Evolutionary conservation across 2,329 filamentous ascomycete genomes (phyloP).

Genomic region (Trichoderma sp.): DNA sequence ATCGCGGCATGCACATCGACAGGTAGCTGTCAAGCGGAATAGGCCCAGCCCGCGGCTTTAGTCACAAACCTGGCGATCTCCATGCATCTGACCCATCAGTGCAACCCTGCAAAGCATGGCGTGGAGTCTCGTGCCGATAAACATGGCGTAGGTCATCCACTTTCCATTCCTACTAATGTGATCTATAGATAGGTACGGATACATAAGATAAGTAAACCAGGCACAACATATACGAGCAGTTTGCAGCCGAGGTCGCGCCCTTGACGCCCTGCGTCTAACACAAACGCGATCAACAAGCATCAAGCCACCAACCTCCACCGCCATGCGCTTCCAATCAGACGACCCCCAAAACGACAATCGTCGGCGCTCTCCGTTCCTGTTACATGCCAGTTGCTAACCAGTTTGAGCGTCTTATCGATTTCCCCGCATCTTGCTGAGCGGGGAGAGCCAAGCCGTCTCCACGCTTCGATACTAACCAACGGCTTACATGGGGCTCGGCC

Average conservation of each 20-base stretch:
- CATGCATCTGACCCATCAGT: background rate
- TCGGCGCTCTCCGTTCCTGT: slow-evolving; percentile 2
- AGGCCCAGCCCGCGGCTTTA: background rate
- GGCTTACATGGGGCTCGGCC: slow-evolving; percentile 6
- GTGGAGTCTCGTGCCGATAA: background rate
- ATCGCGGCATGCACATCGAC: background rate
- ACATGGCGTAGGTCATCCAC: background rate
- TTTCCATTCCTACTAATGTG: background rate
- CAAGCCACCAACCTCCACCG: background rate
- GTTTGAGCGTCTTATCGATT: slow-evolving; percentile 10
- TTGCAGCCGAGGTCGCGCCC: background rate
- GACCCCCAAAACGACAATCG: background rate
- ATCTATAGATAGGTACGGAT: background rate
- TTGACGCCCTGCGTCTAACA: background rate
- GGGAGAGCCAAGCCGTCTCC: slow-evolving; percentile 6
- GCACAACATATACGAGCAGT: background rate
- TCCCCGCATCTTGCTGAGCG: slow-evolving; percentile 14
- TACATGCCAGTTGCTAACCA: background rate
- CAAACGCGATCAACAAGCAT: background rate
- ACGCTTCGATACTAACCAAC: background rate
- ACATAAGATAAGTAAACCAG: background rate
- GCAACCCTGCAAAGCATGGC: background rate
- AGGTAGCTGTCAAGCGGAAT: background rate
- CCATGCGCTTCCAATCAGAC: background rate
- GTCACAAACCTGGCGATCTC: background rate